A percentile compares a stretch with the other conserved stretches of the same genome.
Conservation (phyloP, 106 monocot genomes). For the Narthecium ossifragum region DNA sequence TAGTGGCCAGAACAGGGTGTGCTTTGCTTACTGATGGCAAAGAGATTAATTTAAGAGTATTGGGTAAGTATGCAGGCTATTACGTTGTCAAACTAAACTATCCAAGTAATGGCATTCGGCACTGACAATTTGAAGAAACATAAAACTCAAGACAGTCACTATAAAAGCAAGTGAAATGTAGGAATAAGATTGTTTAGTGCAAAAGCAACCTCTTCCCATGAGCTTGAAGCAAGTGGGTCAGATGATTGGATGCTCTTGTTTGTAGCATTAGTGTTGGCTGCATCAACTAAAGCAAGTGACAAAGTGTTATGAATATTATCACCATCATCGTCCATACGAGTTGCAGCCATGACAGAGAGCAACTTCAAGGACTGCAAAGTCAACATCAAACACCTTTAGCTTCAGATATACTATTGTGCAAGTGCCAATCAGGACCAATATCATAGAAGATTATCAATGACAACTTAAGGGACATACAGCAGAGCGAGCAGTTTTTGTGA, state of each 20-base stretch:
- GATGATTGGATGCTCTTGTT: conserved; percentile 42
- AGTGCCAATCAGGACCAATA: background rate
- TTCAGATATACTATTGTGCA: too few relatives aligned
- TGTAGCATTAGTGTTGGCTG: conserved; percentile 23
- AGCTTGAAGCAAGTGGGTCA: conserved; percentile 79
- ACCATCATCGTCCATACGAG: conserved; percentile 63
- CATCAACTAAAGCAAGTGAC: conserved; percentile 53
- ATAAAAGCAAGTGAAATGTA: too few relatives aligned
- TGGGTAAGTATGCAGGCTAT: too few relatives aligned
- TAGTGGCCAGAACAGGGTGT: too few relatives aligned
- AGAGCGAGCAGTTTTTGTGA: conserved; percentile 82
- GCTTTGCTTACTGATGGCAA: too few relatives aligned
- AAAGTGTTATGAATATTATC: conserved; percentile 78
- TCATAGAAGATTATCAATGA: background rate
- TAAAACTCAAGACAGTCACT: background rate
- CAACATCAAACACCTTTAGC: background rate
- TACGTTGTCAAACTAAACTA: background rate
- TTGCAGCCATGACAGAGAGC: conserved; percentile 74
- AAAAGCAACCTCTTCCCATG: conserved; percentile 70
- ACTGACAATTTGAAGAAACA: background rate
- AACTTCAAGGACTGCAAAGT: conserved; percentile 91
- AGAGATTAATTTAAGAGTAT: too few relatives aligned
- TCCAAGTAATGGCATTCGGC: background rate
- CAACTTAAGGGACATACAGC: conserved; percentile 38
- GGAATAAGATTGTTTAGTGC: background rate